Evolutionary conservation across 306 rosid genomes (phyloP), one percentile per base, ranked within the genome.

Genomic region (Nissolia schottii): DNA sequence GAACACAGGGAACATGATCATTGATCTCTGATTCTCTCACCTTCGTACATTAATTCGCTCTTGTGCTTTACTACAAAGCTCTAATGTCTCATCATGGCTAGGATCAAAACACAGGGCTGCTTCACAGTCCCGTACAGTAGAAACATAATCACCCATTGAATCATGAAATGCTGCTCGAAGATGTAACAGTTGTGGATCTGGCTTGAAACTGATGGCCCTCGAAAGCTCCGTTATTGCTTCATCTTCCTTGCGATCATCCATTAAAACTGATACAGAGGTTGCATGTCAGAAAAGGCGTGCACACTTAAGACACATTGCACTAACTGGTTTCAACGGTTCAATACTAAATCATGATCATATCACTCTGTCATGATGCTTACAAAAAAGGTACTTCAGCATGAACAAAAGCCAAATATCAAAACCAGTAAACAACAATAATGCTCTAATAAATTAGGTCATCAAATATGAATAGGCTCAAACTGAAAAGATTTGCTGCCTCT

Each of bases 51-150:
- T 76, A 65, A 80, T 64, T 37, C 50, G 71, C 54, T 87, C 88
- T 35, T 46, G 59, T 61, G 89, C 83, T 82, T 74, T 91, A 24
- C 67, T 79, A 56, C 82, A 84, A 71, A 89, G 89, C 55, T 86
- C 94, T 2, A 76, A 82, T 7, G 89, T 89, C 64, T 90, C 98
- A 3, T 70, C 38, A 73, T 89, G 88, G 73, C 28, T 62, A 54
- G 96, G 91, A 75, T 92, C 98, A 50, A 92, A 87, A 76, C 96
- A 87, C 14, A 92, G 94, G 35, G 96, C 92, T 41, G 96, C 98
- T 84, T 86, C 89, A 69, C 96, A 87, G 79, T 92, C 96, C 70
- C 76, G 86, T 19, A 88, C 54, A 0, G 98, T 79, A 49, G 92
- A 83, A 67, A 62, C 58, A 58, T 59, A 81, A 74, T 87, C 89